Evolutionary conservation across 768 basidiomycete genomes (phyloP), one percentile per base, ranked within the genome.

Genomic region (Russula virescens): DNA sequence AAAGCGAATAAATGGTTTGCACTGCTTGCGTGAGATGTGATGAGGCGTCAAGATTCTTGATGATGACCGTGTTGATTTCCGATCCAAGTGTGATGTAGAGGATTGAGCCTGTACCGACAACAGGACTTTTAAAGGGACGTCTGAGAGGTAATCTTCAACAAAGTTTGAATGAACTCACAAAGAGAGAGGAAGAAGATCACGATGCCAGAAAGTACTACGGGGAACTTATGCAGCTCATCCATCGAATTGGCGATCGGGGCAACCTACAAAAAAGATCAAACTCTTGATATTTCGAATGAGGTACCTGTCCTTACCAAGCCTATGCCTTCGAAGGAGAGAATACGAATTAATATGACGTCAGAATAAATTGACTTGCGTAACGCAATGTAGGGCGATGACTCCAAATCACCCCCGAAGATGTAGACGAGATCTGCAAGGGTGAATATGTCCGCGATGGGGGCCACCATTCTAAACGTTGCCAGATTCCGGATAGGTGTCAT

Each of bases 181-280:
- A 86, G 81, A 23, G 94, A n/a, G n/a, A n/a, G n/a, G n/a, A n/a
- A n/a, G n/a, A n/a, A 79, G 74, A 87, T 69, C 94, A 98, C 98
- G 60, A 98, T 94, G 13, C 87, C 89, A 10, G 91, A 90, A 51
- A 99, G 75, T 4, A 88, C 92, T 51, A 74, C 77, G 5, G 96
- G 94, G 81, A 98, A 97, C 75, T 93, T 94, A 69, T 83, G 86
- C 2, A 96, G 97, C 71, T 98, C 94, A 26, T 83, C 82, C 97
- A 99, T 99, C 6, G 95, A 87, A 72, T 99, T 95, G 14, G 92
- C 92, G 69, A 99, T 97, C n/a, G 97, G 97, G 64, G 98, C 91
- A 65, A 99, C 78, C 82, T 88, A 71, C 25, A 16, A 19, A 21
- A 55, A 25, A 66, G 13, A 18, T 38, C 50, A 62, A 68, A n/a